phyloP scores from a whole-genome alignment of 164 flowering plant species.

The Tetrastigma voinierianum region DNA sequence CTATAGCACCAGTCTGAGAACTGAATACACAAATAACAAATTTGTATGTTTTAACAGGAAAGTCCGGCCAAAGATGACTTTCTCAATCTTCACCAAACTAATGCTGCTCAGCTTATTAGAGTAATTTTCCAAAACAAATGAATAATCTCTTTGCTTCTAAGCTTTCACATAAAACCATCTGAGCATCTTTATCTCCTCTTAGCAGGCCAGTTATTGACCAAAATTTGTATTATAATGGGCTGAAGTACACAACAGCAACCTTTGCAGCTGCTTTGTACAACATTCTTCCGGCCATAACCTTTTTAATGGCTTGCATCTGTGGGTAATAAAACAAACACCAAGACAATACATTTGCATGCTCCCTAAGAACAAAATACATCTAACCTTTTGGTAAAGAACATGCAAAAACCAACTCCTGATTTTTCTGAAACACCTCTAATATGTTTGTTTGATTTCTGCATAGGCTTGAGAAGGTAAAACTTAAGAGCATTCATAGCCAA shows the following conservation, averaged over 20 bases:
- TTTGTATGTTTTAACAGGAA: conserved; percentile 40
- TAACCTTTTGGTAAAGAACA: neutral
- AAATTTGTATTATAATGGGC: conserved; percentile 62
- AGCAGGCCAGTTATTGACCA: conserved; percentile 79
- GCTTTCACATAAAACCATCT: neutral
- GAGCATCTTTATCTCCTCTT: neutral
- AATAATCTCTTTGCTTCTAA: neutral
- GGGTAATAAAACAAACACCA: conserved; percentile 27
- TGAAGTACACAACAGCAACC: conserved; percentile 79
- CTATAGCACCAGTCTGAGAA: neutral
- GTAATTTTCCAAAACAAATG: conserved; percentile 27
- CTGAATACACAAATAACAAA: neutral
- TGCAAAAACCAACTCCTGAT: neutral
- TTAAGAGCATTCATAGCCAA: conserved; percentile 40
- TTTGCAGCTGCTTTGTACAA: conserved; percentile 71
- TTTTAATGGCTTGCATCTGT: conserved; percentile 56
- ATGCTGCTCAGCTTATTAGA: conserved; percentile 53
- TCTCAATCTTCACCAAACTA: conserved; percentile 44
- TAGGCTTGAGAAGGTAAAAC: conserved; percentile 62
- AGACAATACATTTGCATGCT: neutral
- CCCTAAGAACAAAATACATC: too few species aligned
- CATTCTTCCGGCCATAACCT: conserved; percentile 72
- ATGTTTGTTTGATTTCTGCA: neutral
- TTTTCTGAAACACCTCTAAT: neutral
- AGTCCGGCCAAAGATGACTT: conserved; percentile 61